Conservation (phyloP, 208 protist genomes). For the Crithidia mellificae region DNA sequence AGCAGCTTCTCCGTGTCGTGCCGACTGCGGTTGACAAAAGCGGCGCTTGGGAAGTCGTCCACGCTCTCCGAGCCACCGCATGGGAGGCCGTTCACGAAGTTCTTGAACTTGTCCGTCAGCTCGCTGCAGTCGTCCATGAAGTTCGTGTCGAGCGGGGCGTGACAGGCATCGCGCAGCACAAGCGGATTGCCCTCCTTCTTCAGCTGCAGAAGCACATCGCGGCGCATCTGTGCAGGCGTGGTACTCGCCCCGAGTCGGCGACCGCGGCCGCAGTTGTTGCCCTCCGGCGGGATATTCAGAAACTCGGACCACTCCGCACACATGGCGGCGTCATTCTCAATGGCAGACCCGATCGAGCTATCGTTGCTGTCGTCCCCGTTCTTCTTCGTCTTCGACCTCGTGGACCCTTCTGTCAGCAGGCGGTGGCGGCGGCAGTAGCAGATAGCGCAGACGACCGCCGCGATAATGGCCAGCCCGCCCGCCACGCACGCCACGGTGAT, state of each 20-base stretch:
- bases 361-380: neutral
- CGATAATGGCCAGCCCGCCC: slow-evolving; percentile 32
- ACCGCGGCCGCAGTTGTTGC: slow-evolving; percentile 4
- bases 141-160: slow-evolving; percentile 19
- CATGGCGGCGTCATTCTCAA: neutral
- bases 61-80: slow-evolving; percentile 11
- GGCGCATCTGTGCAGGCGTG: slow-evolving; percentile 6
- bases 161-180: neutral
- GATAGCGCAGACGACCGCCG: slow-evolving; percentile 27
- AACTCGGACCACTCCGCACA: neutral
- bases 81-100: slow-evolving; percentile 10
- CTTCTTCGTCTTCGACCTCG: no score
- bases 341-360: neutral
- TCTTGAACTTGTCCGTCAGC: slow-evolving; percentile 9
- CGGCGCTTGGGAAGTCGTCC: slow-evolving; percentile 5
- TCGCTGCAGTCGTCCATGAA: slow-evolving; percentile 24
- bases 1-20: slow-evolving; percentile 1
- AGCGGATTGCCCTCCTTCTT: neutral
- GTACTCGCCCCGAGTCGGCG: neutral
- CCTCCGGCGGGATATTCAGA: slow-evolving; percentile 6
- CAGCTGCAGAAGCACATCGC: slow-evolving; percentile 3
- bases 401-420: slow-evolving; percentile 1
- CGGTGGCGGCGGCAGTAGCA: slow-evolving; percentile 28
- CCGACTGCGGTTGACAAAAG: neutral
- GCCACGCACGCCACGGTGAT: slow-evolving; percentile 40